Percentiles rank a stretch among this genome's conserved stretches.
phyloP scores from a whole-genome alignment of 2,329 filamentous ascomycete genomes.

The Raffaelea arxii region DNA sequence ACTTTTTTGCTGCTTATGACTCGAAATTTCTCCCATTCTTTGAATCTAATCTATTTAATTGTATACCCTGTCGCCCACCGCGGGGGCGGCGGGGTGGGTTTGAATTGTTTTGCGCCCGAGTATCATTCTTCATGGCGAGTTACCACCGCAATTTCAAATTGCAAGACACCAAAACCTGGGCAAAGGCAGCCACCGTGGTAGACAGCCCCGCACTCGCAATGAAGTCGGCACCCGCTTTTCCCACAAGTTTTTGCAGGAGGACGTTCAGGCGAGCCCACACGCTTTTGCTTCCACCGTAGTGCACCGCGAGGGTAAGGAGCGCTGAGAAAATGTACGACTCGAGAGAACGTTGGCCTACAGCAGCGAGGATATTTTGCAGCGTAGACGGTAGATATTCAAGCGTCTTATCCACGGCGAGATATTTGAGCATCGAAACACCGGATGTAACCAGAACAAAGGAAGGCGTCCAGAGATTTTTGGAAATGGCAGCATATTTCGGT shows the following conservation, averaged over 20 bases:
- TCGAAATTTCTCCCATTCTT: no score
- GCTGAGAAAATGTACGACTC: not conserved
- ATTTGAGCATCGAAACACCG: not conserved
- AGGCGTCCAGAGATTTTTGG: slow-evolving; percentile 2
- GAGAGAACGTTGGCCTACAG: not conserved
- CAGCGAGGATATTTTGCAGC: not conserved
- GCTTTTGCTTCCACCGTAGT: not conserved
- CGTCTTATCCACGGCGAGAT: not conserved
- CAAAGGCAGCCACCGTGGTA: not conserved
- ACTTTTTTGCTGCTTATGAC: no score
- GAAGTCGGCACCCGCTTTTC: not conserved
- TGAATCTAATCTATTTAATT: no score
- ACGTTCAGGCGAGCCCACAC: not conserved
- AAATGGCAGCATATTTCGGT: not conserved
- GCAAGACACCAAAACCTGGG: not conserved
- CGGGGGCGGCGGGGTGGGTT: no score
- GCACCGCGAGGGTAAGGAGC: not conserved
- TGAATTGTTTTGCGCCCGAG: no score
- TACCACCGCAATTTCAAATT: not conserved
- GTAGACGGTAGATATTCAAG: not conserved
- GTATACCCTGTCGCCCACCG: no score
- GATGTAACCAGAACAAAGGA: slow-evolving; percentile 1
- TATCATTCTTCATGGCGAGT: not conserved
- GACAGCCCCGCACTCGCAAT: not conserved
- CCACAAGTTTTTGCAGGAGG: not conserved